A percentile compares a stretch with the other conserved stretches of the same genome.
Evolutionary conservation across 805 yeast genomes (phyloP).

Genomic region (Zygoascus bituminiphila): DNA sequence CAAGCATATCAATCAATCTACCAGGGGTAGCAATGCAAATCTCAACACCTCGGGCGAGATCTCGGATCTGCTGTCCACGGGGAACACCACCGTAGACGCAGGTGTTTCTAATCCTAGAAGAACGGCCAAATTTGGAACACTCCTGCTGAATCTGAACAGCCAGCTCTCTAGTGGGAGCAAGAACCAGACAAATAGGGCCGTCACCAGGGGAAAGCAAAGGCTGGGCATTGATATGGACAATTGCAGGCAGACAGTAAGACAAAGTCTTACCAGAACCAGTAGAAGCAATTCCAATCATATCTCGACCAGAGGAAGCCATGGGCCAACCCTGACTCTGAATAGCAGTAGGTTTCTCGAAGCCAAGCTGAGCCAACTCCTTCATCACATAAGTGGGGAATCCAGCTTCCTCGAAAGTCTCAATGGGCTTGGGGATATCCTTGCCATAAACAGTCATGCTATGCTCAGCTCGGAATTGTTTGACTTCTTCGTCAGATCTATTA

Average conservation of each 20-base stretch:
- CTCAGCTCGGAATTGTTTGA: slow-evolving; percentile 66
- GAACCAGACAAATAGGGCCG: slow-evolving; percentile 91
- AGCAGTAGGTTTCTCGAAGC: slow-evolving; percentile 89
- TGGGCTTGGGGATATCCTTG: slow-evolving; percentile 85
- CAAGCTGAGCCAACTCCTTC: slow-evolving; percentile 80
- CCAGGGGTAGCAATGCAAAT: slow-evolving; percentile 98
- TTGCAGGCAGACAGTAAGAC: slow-evolving; percentile 93
- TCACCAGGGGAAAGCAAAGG: slow-evolving; percentile 89
- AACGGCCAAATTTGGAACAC: slow-evolving; percentile 87
- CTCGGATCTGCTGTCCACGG: slow-evolving; percentile 95
- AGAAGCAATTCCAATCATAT: slow-evolving; percentile 97
- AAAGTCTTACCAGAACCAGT: slow-evolving; percentile 99
- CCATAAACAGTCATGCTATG: slow-evolving; percentile 84
- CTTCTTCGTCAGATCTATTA: slow-evolving; percentile 64
- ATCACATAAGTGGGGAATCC: slow-evolving; percentile 95
- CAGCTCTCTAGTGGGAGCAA: slow-evolving; percentile 98
- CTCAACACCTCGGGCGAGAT: slow-evolving; percentile 89
- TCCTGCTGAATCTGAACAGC: slow-evolving; percentile 97
- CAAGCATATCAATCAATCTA: slow-evolving; percentile 96
- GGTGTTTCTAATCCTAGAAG: slow-evolving; percentile 84
- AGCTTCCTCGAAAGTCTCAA: slow-evolving; percentile 88
- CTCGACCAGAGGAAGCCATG: slow-evolving; percentile 98
- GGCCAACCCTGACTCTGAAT: slow-evolving; percentile 99
- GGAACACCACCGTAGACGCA: slow-evolving; percentile 99
- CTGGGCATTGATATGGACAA: slow-evolving; percentile 97